phyloP scores from a whole-genome alignment of 2,329 filamentous ascomycete species.

The Pezicula rhizophila region DNA sequence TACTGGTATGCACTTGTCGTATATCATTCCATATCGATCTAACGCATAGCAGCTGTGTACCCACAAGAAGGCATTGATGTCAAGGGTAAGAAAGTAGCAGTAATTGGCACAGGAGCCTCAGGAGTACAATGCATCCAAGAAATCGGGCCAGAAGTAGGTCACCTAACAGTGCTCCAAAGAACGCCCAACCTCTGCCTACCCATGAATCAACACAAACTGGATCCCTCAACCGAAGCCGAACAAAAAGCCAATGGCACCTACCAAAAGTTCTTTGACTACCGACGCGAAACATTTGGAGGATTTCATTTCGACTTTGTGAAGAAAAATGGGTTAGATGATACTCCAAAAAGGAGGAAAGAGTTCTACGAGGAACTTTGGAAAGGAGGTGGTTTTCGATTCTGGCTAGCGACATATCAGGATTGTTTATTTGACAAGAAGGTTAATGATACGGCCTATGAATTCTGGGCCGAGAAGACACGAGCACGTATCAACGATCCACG shows the following conservation, averaged over 20 bases:
- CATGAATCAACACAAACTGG: slow-evolving; percentile 44
- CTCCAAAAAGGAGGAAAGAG: slow-evolving; percentile 35
- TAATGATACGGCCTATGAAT: slow-evolving; percentile 41
- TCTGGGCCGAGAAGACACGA: slow-evolving; percentile 40
- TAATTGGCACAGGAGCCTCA: slow-evolving; percentile 42
- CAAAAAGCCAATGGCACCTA: slow-evolving; percentile 32
- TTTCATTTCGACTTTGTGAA: slow-evolving; percentile 45
- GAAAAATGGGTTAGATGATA: slow-evolving; percentile 37
- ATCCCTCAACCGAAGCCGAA: slow-evolving; percentile 35
- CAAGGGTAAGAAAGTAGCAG: slow-evolving; percentile 43
- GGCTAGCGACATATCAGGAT: slow-evolving; percentile 41
- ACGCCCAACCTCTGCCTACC: slow-evolving; percentile 54
- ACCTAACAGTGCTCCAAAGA: slow-evolving; percentile 45
- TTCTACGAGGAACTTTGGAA: slow-evolving; percentile 39
- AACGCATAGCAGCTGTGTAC: slow-evolving; percentile 5
- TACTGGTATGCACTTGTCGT: slow-evolving; percentile 9
- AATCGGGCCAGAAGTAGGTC: slow-evolving; percentile 30
- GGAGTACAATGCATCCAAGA: slow-evolving; percentile 22
- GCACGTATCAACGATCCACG: slow-evolving; percentile 37
- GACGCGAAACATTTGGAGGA: slow-evolving; percentile 41
- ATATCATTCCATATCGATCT: background rate
- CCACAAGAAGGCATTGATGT: slow-evolving; percentile 36
- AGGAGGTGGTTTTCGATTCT: slow-evolving; percentile 41
- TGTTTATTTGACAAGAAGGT: slow-evolving; percentile 33
- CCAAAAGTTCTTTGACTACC: slow-evolving; percentile 35